Percentiles rank a stretch among this genome's conserved stretches.
Conservation (phyloP, 768 basidiomycete species). For the Rickenella mellea region DNA sequence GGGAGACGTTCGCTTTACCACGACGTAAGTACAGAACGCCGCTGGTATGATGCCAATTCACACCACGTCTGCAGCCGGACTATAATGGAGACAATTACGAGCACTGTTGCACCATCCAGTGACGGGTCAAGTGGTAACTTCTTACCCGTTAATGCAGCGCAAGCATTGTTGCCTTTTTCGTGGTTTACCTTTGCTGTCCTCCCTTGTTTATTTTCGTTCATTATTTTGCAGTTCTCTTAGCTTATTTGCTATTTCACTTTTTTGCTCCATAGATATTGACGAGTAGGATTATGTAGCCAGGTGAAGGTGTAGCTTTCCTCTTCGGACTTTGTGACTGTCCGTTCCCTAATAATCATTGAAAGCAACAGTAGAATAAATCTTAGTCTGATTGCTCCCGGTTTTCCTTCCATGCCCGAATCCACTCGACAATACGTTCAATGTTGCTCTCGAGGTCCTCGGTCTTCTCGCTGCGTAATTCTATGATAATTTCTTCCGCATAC, state of each 20-base stretch:
- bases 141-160: slow-evolving; percentile 14
- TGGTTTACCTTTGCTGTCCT: too few relatives aligned
- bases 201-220: too few relatives aligned
- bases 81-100: slow-evolving; percentile 1
- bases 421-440: slow-evolving; percentile 76
- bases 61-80: slow-evolving; percentile 7
- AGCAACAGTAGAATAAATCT: too few relatives aligned
- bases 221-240: neutral
- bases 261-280: neutral
- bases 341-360: too few relatives aligned
- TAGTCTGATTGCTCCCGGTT: slow-evolving; percentile 14
- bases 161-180: neutral
- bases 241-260: neutral
- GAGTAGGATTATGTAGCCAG: neutral
- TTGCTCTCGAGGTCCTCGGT: slow-evolving; percentile 80
- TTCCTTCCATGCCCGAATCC: slow-evolving; percentile 71
- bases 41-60: slow-evolving; percentile 8
- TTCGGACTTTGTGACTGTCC: slow-evolving; percentile 1
- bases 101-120: slow-evolving; percentile 11
- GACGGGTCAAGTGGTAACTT: slow-evolving; percentile 11
- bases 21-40: slow-evolving; percentile 16
- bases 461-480: slow-evolving; percentile 71
- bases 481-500: slow-evolving; percentile 78
- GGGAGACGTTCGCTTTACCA: slow-evolving; percentile 12
- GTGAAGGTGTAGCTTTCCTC: slow-evolving; percentile 4